Percentiles rank a stretch among this genome's conserved stretches.
Evolutionary conservation across 139 green algal genomes (phyloP).

Genomic region (Chlamydomonas asymmetrica): DNA sequence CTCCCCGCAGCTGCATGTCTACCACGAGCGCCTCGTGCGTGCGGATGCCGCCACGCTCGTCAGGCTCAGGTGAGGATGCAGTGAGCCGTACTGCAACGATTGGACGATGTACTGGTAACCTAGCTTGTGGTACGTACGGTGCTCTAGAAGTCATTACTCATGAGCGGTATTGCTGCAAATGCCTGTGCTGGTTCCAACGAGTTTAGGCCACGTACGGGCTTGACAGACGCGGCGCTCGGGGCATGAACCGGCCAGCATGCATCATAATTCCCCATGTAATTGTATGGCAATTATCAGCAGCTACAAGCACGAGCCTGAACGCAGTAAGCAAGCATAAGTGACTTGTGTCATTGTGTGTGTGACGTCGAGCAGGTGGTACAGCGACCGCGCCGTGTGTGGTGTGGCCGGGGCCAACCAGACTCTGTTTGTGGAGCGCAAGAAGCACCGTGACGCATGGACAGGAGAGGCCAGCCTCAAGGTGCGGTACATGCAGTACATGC

Average conservation of each 20-base stretch:
- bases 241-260: neutral
- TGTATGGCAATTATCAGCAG: neutral
- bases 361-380: constrained; percentile 26
- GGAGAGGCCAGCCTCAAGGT: constrained; percentile 74
- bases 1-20: constrained; percentile 55
- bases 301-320: neutral
- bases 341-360: neutral
- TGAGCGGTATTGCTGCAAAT: neutral
- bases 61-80: constrained; percentile 68
- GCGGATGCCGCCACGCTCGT: constrained; percentile 64
- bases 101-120: neutral
- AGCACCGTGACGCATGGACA: constrained; percentile 75
- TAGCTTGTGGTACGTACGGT: constrained; percentile 1
- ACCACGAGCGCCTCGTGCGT: constrained; percentile 63
- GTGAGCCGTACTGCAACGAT: neutral
- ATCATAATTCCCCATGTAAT: neutral
- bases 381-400: neutral
- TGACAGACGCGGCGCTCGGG: neutral
- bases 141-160: no score
- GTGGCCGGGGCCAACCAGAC: neutral
- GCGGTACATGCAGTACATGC: no score
- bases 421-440: constrained; percentile 89
- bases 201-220: neutral
- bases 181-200: neutral
- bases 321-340: neutral